Base-by-base conservation (phyloP, 2,329 filamentous ascomycete species). In the Bipolaris cookei region DNA sequence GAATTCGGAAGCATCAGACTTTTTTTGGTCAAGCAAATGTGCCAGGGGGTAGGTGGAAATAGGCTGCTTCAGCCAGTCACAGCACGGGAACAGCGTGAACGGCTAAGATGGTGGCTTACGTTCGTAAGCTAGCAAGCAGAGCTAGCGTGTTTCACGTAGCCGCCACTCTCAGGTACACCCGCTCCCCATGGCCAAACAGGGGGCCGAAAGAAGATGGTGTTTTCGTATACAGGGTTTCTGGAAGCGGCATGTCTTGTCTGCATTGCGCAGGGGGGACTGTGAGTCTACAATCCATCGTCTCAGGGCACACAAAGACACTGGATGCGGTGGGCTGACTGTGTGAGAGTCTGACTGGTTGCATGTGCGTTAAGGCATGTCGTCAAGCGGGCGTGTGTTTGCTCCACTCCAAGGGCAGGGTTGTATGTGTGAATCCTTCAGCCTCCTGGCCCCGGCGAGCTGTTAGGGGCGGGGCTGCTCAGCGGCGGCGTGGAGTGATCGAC, bases 161-260 rank as follows among this genome's bases (percentile, higher is more conserved):
- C 54, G 54, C 50, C 54, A 57, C 54, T 34, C 35, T 54, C 50
- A 57, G 54, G 54, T 44, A 57, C 54, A 49, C 44, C 54, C 54
- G 54, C 54, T 48, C 42, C 38, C 38, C 21, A 32, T 30, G 25
- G 42, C 43, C 34, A 20, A 48, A 48, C 32, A 37, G 45, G 45
- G 32, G 44, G 18, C 28, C 28, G 10, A 30, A 30, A 30, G 14
- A 25, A 32, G 18, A 18, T 10, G 20, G 46, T 25, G 52, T 55
- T 55, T 55, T 47, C 46, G 18, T 28, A 42, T 3, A 25, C 28
- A 11, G 28, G 28, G 28, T 34, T 37, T 54, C 16, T 35, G 16
- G 21, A 18, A 25, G 32, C 32, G 18, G 8, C 14, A 30, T 25
- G 21, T 38, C 32, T 20, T 44, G 42, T 37, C 28, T 51, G 39